These are phyloP conservation scores for Psilocybe cubensis DNA, from an alignment of 768 basidiomycete genomes.

Conservation along the genomic window DNA sequence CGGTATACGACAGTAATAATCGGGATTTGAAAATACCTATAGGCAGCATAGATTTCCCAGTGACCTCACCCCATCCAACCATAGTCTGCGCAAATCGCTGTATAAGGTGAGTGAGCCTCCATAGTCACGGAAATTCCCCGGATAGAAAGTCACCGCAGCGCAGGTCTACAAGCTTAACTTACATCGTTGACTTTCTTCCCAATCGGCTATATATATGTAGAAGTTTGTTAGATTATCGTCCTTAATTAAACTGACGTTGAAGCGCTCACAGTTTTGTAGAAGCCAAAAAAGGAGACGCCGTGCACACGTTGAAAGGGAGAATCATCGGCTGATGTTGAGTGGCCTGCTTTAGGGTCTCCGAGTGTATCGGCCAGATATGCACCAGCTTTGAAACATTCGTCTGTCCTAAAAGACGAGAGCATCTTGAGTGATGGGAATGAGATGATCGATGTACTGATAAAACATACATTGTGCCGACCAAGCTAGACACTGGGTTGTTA, in stretches of 20 bases:
- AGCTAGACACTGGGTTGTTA: slow-evolving; percentile 28
- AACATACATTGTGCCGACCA: slow-evolving; percentile 30
- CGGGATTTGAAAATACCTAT: slow-evolving; percentile 4
- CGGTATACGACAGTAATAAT: neutral
- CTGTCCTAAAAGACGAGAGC: neutral
- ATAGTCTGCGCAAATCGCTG: slow-evolving; percentile 33
- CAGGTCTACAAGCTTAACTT: too few relatives aligned
- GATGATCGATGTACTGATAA: neutral
- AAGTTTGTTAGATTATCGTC: neutral
- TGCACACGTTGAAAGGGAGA: slow-evolving; percentile 6
- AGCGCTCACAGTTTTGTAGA: slow-evolving; percentile 7
- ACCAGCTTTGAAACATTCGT: slow-evolving; percentile 11
- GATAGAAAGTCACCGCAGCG: too few relatives aligned
- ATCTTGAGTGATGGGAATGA: neutral
- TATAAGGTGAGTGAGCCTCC: slow-evolving; percentile 14
- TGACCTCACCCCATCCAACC: slow-evolving; percentile 31
- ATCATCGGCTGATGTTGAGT: slow-evolving; percentile 6
- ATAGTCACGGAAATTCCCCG: neutral
- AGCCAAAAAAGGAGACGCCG: slow-evolving; percentile 3
- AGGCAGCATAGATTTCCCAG: slow-evolving; percentile 13
- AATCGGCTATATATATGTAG: neutral
- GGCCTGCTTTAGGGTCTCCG: slow-evolving; percentile 3
- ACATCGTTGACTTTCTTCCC: slow-evolving; percentile 10
- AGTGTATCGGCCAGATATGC: slow-evolving; percentile 7
- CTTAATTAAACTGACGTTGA: neutral